Percentiles rank a stretch among this genome's conserved stretches.
phyloP scores from a whole-genome alignment of 139 green algal genomes.

The Dunaliella primolecta region DNA sequence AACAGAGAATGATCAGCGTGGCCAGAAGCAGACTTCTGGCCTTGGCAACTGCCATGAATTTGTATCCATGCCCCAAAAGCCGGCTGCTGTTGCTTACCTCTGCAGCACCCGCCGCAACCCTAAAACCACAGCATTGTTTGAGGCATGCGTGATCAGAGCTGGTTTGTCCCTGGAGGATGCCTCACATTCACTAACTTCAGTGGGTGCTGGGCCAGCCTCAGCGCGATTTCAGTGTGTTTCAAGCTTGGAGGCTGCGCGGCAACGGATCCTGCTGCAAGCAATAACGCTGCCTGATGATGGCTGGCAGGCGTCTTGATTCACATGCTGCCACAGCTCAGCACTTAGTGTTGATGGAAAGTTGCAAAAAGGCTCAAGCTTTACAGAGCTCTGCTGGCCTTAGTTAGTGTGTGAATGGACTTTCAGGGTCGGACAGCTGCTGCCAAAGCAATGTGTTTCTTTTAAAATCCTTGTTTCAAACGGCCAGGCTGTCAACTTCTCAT shows the following conservation, averaged over 20 bases:
- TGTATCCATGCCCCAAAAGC: background rate
- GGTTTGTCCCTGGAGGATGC: background rate
- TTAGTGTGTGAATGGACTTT: too few relatives aligned
- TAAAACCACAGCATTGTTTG: background rate
- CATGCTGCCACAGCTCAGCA: too few relatives aligned
- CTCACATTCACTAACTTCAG: background rate
- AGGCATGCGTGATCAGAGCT: background rate
- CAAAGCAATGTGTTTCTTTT: too few relatives aligned
- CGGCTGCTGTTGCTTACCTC: background rate
- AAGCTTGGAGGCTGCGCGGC: background rate
- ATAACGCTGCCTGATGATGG: background rate
- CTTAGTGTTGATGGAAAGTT: too few relatives aligned
- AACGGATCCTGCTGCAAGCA: constrained; percentile 6
- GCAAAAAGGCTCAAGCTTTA: too few relatives aligned
- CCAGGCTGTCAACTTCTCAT: too few relatives aligned
- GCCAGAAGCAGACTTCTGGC: background rate
- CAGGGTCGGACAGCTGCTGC: too few relatives aligned
- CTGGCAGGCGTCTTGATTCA: too few relatives aligned
- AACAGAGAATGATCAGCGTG: background rate
- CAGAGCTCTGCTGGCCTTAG: too few relatives aligned
- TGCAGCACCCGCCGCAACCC: constrained; percentile 6
- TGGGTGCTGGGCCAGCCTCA: too few relatives aligned
- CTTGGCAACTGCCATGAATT: background rate
- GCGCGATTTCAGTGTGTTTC: background rate
- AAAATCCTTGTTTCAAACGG: too few relatives aligned